Conservation (phyloP, 2,329 filamentous ascomycete species). For the Sclerotinia spermophila region DNA sequence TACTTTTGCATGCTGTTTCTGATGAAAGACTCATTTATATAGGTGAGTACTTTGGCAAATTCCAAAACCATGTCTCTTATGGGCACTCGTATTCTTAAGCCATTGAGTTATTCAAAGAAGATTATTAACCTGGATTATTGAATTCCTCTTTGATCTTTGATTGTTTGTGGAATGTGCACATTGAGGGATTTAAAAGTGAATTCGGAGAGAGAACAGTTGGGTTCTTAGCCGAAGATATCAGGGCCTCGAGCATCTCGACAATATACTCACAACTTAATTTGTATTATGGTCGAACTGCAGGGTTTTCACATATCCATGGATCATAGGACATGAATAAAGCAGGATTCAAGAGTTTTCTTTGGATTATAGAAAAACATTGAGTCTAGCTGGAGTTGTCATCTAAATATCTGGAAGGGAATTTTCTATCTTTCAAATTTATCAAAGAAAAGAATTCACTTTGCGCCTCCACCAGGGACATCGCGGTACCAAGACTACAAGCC, state of each 20-base stretch:
- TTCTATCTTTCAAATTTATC: not conserved
- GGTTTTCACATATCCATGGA: fast-evolving
- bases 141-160: too few species aligned
- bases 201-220: not conserved
- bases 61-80: not conserved
- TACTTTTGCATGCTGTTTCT: too few species aligned
- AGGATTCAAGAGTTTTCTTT: not conserved
- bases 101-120: not conserved
- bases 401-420: not conserved
- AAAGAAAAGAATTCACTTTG: not conserved
- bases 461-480: not conserved
- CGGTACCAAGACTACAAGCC: too few species aligned
- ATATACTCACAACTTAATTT: not conserved
- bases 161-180: not conserved
- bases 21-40: too few species aligned
- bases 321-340: not conserved
- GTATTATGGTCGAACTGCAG: not conserved
- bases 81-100: not conserved
- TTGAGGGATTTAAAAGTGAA: not conserved
- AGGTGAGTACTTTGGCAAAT: not conserved
- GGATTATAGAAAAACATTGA: not conserved
- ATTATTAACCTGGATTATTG: not conserved
- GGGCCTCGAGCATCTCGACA: not conserved
- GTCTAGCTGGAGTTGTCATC: not conserved
- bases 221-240: not conserved